Percentiles rank a stretch among this genome's conserved stretches.
Conservation (phyloP, 2,329 filamentous ascomycete genomes). For the Colletotrichum tropicale region DNA sequence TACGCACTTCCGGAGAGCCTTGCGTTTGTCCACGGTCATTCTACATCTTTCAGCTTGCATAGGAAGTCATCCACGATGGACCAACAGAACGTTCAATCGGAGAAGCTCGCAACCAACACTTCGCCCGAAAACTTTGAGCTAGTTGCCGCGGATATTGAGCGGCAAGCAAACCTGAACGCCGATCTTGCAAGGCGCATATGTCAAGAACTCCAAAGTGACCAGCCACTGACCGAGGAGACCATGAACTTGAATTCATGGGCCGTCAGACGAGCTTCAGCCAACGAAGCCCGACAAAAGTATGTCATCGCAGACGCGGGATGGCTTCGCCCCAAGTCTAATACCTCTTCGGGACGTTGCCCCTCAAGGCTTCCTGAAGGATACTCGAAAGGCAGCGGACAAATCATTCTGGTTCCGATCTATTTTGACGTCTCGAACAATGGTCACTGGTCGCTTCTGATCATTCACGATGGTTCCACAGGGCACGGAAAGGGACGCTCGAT, state of each 20-base stretch:
- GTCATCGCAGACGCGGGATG: not conserved
- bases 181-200: not conserved
- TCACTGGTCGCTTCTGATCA: not conserved
- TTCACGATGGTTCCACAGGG: not conserved
- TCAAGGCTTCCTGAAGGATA: not conserved
- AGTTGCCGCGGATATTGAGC: too few species aligned
- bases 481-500: not conserved
- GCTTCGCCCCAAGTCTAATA: not conserved
- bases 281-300: not conserved
- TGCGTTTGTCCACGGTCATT: not conserved
- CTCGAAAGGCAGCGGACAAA: not conserved
- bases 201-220: not conserved
- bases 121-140: too few species aligned
- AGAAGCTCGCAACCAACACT: not conserved
- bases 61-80: not conserved
- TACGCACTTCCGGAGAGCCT: not conserved
- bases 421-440: not conserved
- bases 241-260: not conserved
- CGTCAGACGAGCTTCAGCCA: not conserved
- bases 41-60: not conserved
- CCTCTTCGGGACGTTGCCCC: not conserved
- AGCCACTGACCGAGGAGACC: not conserved
- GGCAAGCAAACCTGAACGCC: not conserved
- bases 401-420: not conserved
- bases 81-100: not conserved